Base-by-base conservation (phyloP, 305 asterid species). In the Rubia peregrina region DNA sequence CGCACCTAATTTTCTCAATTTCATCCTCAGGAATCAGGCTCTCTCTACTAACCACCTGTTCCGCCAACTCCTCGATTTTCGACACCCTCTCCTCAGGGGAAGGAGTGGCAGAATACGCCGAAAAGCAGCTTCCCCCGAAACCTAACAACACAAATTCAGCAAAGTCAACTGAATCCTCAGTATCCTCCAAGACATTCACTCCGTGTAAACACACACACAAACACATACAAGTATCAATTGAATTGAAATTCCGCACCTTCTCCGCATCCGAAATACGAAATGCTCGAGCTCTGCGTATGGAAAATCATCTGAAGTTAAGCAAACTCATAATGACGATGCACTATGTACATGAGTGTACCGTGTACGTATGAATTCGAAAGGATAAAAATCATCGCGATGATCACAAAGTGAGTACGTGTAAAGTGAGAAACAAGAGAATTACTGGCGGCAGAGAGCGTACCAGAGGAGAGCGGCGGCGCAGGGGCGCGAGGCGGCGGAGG, bases 1-100 rank as follows among this genome's bases (percentile, higher is more conserved):
- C 91, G 36, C 70, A 78, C 76, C 87, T 83, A 70, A 93, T 85
- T 69, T 83, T 82, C 44, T 81, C 77, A 78, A 93, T 76, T 75
- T 88, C 91, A 71, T 86, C 86, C 78, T 75, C 83, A 61, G 74
- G 74, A 43, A 57, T 66, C 67, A 30, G 77, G 71, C 68, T 78
- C 30, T 65, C 74, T 16, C 67, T 56, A 60, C 55, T 67, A 10
- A 46, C 70, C n/a, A 74, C 75, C 61, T 77, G 71, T 60, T 79
- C 80, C 9, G 75, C 85, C 59, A 73, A 74, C 68, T 80, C 85
- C 76, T 80, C 84, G 65, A 82, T 62, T 75, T 85, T 83, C 73
- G 73, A 69, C 24, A 80, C 71, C 55, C 75, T 73, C 63, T 80
- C 78, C 74, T 85, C 89, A 9, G 84, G 65, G 1, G 78, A 73